These are phyloP conservation scores for Curvularia sp. DNA, from an alignment of 2,329 filamentous ascomycete genomes.

Conservation along the genomic window DNA sequence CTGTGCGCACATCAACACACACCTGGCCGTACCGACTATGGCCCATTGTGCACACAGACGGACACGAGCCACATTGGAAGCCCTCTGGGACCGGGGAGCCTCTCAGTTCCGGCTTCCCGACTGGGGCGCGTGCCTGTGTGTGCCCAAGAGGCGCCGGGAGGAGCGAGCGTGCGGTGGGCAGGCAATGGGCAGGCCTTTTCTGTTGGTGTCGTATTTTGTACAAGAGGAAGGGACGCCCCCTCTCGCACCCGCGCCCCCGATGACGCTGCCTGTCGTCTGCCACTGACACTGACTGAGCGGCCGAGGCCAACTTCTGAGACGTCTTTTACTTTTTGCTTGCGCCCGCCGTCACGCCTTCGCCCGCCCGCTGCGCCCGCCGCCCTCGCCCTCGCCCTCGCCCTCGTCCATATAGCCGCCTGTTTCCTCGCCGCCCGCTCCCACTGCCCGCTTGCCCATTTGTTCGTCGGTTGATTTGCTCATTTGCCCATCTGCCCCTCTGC, in stretches of 20 bases:
- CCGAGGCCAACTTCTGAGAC: neutral
- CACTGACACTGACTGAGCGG: neutral
- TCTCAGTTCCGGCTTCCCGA: neutral
- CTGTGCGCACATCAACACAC: neutral
- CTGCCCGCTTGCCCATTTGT: too few relatives aligned
- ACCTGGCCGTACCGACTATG: too few relatives aligned
- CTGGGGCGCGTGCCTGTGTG: slow-evolving; percentile 5
- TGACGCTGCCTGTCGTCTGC: too few relatives aligned
- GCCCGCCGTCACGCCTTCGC: neutral
- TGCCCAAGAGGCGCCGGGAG: slow-evolving; percentile 12
- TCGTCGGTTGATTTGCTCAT: too few relatives aligned
- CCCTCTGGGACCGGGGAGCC: slow-evolving; percentile 5
- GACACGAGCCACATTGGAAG: slow-evolving; percentile 8
- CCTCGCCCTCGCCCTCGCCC: neutral
- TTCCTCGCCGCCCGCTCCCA: neutral
- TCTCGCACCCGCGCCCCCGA: neutral
- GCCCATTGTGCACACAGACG: neutral
- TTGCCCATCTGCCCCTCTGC: too few relatives aligned
- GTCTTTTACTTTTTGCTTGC: neutral
- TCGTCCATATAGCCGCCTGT: neutral
- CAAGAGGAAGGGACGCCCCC: slow-evolving; percentile 21
- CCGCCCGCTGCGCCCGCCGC: neutral
- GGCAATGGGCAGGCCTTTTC: neutral
- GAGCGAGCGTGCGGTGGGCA: neutral
- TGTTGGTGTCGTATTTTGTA: slow-evolving; percentile 13